These are phyloP conservation scores for Afroboletus lepidellus DNA, from an alignment of 1,284 basidiomycete species.

Conservation along the genomic window DNA sequence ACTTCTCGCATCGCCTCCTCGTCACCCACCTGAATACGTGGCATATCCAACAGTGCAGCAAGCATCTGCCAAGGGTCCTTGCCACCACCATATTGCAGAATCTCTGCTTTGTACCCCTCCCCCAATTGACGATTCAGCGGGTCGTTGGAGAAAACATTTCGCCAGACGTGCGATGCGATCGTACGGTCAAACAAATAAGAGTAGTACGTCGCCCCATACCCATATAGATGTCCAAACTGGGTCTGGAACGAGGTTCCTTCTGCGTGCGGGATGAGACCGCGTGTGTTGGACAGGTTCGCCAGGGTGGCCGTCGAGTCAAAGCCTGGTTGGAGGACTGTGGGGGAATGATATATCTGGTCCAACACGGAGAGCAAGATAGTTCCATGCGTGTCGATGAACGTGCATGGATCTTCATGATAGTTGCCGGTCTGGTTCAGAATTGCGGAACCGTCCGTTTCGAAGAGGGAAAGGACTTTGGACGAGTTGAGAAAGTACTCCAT, in stretches of 20 bases:
- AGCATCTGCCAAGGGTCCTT: conserved; percentile 95
- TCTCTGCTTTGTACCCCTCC: conserved; percentile 76
- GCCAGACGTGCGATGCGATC: conserved; percentile 90
- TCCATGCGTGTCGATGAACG: conserved; percentile 81
- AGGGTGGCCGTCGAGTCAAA: conserved; percentile 76
- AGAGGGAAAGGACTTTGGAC: conserved; percentile 78
- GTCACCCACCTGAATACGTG: conserved; percentile 68
- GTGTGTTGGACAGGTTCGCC: conserved; percentile 61
- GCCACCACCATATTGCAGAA: conserved; percentile 84
- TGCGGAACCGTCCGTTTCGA: conserved; percentile 52
- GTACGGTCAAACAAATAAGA: conserved; percentile 96
- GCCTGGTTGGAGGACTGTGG: conserved; percentile 45
- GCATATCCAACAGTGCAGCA: conserved; percentile 65
- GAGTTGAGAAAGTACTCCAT: conserved; percentile 98
- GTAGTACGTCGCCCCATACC: conserved; percentile 97
- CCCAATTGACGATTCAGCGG: conserved; percentile 68
- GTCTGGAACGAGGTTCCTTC: conserved; percentile 89
- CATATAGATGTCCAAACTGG: conserved; percentile 93
- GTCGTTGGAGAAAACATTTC: conserved; percentile 65
- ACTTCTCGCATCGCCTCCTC: conserved; percentile 85
- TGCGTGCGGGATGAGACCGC: conserved; percentile 81
- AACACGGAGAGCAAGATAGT: conserved; percentile 90
- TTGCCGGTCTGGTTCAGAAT: conserved; percentile 47
- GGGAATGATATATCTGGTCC: conserved; percentile 90
- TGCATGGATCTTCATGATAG: conserved; percentile 70